Conservation (phyloP, 352 stramenopile species). For the Globisporangium nunn region DNA sequence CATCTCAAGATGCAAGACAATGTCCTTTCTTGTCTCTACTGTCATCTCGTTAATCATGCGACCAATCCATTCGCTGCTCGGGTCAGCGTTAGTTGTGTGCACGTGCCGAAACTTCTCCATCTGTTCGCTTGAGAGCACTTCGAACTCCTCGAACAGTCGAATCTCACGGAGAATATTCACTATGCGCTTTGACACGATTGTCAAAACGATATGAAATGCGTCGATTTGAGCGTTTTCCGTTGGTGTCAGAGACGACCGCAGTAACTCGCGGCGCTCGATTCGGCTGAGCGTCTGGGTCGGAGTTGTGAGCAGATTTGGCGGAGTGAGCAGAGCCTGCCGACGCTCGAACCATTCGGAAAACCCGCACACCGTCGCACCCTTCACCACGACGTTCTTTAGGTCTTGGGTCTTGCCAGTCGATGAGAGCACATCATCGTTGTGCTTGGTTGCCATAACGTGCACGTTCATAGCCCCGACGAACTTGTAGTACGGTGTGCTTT, state of each 20-base stretch:
- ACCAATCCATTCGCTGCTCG: slow-evolving; percentile 43
- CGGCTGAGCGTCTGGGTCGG: slow-evolving; percentile 20
- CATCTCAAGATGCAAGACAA: slow-evolving; percentile 55
- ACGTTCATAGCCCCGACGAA: slow-evolving; percentile 39
- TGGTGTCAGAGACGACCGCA: slow-evolving; percentile 44
- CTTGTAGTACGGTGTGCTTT: slow-evolving; percentile 40
- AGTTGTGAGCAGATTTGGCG: slow-evolving; percentile 4
- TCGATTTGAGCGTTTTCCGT: slow-evolving; percentile 60
- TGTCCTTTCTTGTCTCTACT: slow-evolving; percentile 42
- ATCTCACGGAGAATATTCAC: slow-evolving; percentile 50
- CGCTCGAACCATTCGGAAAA: slow-evolving; percentile 31
- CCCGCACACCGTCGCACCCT: slow-evolving; percentile 9
- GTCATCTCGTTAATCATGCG: slow-evolving; percentile 48
- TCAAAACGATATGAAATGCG: slow-evolving; percentile 41
- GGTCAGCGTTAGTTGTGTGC: slow-evolving; percentile 40
- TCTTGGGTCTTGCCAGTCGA: neutral
- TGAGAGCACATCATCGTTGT: slow-evolving; percentile 1
- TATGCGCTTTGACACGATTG: slow-evolving; percentile 46
- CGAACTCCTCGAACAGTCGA: slow-evolving; percentile 51
- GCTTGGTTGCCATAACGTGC: slow-evolving; percentile 15
- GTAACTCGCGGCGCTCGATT: slow-evolving; percentile 34
- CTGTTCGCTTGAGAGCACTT: slow-evolving; percentile 34
- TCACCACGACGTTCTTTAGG: neutral
- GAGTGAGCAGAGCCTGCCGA: slow-evolving; percentile 11
- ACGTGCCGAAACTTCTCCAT: slow-evolving; percentile 43